Percentiles rank a stretch among this genome's conserved stretches.
Conservation (phyloP, 305 asterid genomes). For the Fraxinus sp. region DNA sequence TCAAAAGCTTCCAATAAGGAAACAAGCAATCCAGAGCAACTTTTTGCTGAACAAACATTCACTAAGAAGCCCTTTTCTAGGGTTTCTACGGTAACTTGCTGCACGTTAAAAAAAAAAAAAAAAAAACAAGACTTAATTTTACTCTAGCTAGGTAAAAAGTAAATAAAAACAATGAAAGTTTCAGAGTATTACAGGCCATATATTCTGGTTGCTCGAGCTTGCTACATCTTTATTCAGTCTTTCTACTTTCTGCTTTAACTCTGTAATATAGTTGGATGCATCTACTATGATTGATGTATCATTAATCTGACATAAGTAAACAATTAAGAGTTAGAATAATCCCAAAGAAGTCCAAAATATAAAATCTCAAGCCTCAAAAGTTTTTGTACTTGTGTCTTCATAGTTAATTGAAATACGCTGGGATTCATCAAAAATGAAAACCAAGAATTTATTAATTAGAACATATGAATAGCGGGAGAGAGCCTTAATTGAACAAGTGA, state of each 20-base stretch:
- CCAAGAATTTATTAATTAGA: background rate
- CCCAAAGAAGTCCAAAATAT: background rate
- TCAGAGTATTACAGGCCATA: conserved; percentile 45
- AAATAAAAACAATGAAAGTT: background rate
- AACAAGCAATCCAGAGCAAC: conserved; percentile 73
- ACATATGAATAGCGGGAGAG: background rate
- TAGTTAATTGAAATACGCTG: background rate
- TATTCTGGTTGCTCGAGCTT: conserved; percentile 35
- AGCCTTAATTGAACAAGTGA: background rate
- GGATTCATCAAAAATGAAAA: background rate
- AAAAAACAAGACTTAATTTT: background rate
- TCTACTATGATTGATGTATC: conserved; percentile 67
- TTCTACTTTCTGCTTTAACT: conserved; percentile 73
- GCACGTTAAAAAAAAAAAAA: conserved; percentile 7
- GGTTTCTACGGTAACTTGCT: conserved; percentile 76
- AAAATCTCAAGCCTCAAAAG: background rate
- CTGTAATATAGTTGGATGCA: conserved; percentile 74
- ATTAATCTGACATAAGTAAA: conserved; percentile 45
- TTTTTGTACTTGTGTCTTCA: background rate
- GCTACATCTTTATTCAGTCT: conserved; percentile 53
- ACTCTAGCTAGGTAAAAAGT: background rate
- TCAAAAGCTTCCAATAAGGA: conserved; percentile 69
- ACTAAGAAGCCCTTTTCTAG: conserved; percentile 74
- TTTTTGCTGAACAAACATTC: conserved; percentile 55
- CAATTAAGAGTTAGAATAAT: background rate